Base-by-base conservation (phyloP, 1,139 yeast genomes). In the Zygosaccharomyces pseudobailii region DNA sequence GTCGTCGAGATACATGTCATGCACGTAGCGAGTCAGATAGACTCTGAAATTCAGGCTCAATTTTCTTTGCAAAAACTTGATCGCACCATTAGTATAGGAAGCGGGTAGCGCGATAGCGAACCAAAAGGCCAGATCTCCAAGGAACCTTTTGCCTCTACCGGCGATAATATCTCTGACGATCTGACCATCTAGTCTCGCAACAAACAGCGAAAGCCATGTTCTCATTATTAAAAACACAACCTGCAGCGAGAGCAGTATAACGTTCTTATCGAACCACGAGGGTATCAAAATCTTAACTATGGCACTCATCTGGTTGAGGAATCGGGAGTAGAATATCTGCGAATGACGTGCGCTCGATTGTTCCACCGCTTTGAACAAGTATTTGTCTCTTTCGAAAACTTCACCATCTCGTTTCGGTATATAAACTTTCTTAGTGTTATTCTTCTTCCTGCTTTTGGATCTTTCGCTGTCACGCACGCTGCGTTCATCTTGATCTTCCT, bases 61-160 rank as follows among this genome's bases (percentile, higher is more conserved):
- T 58, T 88, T 77, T 59, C 84, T 78, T 49, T 90, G 88, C 59
- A 90, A 71, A 62, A 80, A 87, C 62, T 85, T 87, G 62, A 90
- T 90, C 51, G 94, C 90, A 42, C 96, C 86, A 67, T 90, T 90
- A 21, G 96, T 87, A 65, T 88, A 90, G 2, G 95, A 84, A 0
- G 97, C 96, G 1, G 97, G 97, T 55, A 89, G 82, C 0, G 97
- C 97, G 63, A 90, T 81, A 53, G 87, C 70, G 51, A 90, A 76
- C 97, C 97, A 90, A 66, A 86, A 85, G 9, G 80, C 76, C 65
- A 90, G 72, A 62, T 90, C 96, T 54, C 87, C 73, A 37, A 82
- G 65, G 58, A 90, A 89, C 51, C 84, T 84, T 55, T 73, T 78
- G 6, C 92, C 89, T 57, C 85, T 81, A 13, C 89, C 90, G 30